phyloP scores from a whole-genome alignment of 768 basidiomycete genomes.

The Termitomyces bulborhizus region DNA sequence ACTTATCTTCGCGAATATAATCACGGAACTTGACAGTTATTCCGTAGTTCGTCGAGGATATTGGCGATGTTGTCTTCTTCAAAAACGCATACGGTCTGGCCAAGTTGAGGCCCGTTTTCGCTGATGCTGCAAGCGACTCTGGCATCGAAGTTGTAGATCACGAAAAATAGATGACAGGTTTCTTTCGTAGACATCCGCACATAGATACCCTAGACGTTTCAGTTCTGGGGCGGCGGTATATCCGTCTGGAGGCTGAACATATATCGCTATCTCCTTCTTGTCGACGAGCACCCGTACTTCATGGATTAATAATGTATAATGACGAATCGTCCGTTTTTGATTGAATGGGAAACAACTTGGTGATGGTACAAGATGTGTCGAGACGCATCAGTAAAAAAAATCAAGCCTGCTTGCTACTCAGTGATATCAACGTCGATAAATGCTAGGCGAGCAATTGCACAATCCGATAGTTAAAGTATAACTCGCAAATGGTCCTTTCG shows the following conservation, averaged over 20 bases:
- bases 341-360: neutral
- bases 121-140: slow-evolving; percentile 53
- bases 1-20: neutral
- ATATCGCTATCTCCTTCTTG: neutral
- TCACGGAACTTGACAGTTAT: neutral
- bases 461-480: too few species aligned
- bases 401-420: too few species aligned
- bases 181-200: slow-evolving; percentile 1
- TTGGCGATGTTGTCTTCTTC: slow-evolving; percentile 87
- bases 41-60: slow-evolving; percentile 83
- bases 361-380: too few species aligned
- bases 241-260: neutral
- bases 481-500: neutral
- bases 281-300: neutral
- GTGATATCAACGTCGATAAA: too few species aligned
- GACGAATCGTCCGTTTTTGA: neutral
- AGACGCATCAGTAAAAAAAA: too few species aligned
- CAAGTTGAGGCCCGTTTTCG: slow-evolving; percentile 56
- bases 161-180: slow-evolving; percentile 23
- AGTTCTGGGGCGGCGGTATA: neutral
- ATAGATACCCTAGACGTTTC: slow-evolving; percentile 12
- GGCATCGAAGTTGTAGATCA: slow-evolving; percentile 44
- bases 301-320: neutral
- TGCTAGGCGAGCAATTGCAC: neutral
- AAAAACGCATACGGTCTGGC: slow-evolving; percentile 83